These are phyloP conservation scores for Clathrus columnatus DNA, from an alignment of 768 basidiomycete genomes.

Conservation along the genomic window DNA sequence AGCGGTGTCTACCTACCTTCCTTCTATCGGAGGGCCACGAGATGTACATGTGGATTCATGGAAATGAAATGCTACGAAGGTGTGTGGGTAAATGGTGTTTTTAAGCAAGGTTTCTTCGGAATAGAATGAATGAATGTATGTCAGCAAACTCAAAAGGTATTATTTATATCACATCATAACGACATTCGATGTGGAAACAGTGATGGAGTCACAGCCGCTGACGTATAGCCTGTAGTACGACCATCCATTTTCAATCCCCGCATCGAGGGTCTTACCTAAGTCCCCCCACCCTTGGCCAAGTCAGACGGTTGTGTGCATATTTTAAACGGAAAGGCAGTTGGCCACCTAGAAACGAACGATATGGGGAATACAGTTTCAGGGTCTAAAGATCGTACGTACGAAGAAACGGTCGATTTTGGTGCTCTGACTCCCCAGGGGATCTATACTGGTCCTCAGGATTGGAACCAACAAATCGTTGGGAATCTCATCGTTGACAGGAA, in stretches of 20 bases:
- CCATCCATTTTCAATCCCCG: neutral
- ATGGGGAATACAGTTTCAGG: conserved; percentile 85
- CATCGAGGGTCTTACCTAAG: neutral
- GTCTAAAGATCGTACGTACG: conserved; percentile 63
- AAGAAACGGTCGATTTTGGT: conserved; percentile 81
- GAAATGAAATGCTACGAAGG: too few species aligned
- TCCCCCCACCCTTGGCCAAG: neutral
- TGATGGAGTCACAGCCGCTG: too few species aligned
- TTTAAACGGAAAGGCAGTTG: neutral
- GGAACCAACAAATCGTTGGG: conserved; percentile 81
- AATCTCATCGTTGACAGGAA: conserved; percentile 81
- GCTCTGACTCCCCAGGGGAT: conserved; percentile 74
- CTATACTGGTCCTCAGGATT: conserved; percentile 78
- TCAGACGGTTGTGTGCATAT: neutral
- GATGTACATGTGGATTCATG: too few species aligned
- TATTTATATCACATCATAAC: too few species aligned
- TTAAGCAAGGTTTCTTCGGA: too few species aligned
- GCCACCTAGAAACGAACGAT: conserved; percentile 1
- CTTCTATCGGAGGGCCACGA: too few species aligned
- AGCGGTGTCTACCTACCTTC: too few species aligned
- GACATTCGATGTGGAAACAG: too few species aligned
- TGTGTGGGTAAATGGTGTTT: too few species aligned
- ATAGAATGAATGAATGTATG: too few species aligned
- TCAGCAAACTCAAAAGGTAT: too few species aligned
- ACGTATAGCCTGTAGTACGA: neutral